These are phyloP conservation scores for Echinosophora koreensis DNA, from an alignment of 306 rosid species.

Conservation along the genomic window DNA sequence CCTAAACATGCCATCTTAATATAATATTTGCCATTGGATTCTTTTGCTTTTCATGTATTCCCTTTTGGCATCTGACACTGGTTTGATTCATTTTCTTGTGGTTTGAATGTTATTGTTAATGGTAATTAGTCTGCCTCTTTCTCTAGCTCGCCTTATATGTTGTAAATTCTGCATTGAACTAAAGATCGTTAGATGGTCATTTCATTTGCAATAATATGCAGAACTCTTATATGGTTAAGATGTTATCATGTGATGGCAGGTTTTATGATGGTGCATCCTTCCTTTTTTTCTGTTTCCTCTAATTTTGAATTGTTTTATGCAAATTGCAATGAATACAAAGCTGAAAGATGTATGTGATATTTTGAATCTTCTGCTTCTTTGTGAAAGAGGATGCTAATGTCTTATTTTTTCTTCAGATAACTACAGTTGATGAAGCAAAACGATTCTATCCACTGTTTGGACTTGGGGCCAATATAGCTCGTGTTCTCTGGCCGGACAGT, in stretches of 20 bases:
- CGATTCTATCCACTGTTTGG: constrained; percentile 94
- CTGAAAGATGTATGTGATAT: constrained; percentile 19
- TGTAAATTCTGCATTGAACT: not conserved
- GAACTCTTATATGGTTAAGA: not conserved
- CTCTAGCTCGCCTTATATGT: constrained; percentile 23
- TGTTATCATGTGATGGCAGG: constrained; percentile 26
- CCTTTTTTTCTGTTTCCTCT: not conserved
- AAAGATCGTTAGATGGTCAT: not conserved
- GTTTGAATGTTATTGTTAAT: constrained; percentile 24
- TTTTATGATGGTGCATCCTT: not conserved
- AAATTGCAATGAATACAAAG: constrained; percentile 5
- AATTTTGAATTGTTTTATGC: constrained; percentile 13
- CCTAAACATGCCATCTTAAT: constrained; percentile 30
- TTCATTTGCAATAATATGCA: constrained; percentile 5
- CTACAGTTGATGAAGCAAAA: constrained; percentile 90
- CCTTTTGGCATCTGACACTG: constrained; percentile 5
- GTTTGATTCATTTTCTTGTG: constrained; percentile 25
- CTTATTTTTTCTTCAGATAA: constrained; percentile 66
- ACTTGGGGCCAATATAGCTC: constrained; percentile 96
- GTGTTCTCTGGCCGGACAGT: constrained; percentile 96
- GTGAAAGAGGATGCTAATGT: constrained; percentile 22
- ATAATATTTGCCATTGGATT: constrained; percentile 31
- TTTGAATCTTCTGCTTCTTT: constrained; percentile 15
- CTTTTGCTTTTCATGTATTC: constrained; percentile 13
- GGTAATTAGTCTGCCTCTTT: constrained; percentile 15